Evolutionary conservation across 2,329 filamentous ascomycete species (phyloP), one percentile per base, ranked within the genome.

Genomic region (Beauveria scarabaeidicola): DNA sequence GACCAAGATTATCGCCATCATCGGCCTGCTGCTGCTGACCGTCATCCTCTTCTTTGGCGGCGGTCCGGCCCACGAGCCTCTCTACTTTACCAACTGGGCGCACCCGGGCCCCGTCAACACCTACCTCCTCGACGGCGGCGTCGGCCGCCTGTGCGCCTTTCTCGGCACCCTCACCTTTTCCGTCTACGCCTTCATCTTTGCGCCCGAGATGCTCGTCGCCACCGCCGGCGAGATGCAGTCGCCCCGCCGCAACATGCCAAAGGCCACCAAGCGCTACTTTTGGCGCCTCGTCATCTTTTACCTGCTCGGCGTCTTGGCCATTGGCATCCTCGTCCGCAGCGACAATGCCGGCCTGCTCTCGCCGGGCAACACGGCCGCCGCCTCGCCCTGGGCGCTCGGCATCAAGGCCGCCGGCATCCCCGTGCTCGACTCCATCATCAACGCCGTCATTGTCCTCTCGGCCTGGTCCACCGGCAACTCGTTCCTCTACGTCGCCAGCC

Each of bases 91-190:
- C 56, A 72, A 75, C 50, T 75, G 72, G 72, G 65, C 69, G 25
- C 61, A 71, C 23, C 71, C 71, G 2, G 70, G 70, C 2, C 66
- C 72, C 3, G 62, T 63, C 17, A 68, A 67, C 8, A 58, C 64
- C 3, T 68, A 68, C 23, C 58, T 69, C 11, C 73, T 81, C 8
- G 53, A 66, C 0, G 79, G 77, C 25, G 66, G 75, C 36, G 73
- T 75, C 15, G 81, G 79, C 15, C 82, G 81, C 67, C 84, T 85
- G 59, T 77, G 84, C 53, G 81, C 79, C 23, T 85, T 85, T 70
- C 23, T 64, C 23, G 47, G 53, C 23, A 53, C 59, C 11, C 27
- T 64, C 5, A 59, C 58, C 6, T 59, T 62, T 51, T 58, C 27
- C 55, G 47, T 44, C 52, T 61, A 52, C 57, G 60, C 64, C 7